These are phyloP conservation scores for Dendrobium catenatum DNA, from an alignment of 106 monocot species.

Conservation along the genomic window DNA sequence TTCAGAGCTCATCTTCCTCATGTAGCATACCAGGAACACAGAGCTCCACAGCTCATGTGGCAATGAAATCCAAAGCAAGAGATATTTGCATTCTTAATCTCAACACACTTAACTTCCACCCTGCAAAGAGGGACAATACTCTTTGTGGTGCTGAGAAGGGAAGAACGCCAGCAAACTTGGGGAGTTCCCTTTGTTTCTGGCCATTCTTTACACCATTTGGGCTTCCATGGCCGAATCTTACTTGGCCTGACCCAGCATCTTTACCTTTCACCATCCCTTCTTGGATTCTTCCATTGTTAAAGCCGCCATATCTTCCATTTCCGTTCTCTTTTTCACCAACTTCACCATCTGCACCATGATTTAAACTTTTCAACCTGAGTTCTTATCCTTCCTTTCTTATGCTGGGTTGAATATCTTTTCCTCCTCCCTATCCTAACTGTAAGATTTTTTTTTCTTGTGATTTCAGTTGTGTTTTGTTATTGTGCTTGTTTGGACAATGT, in stretches of 20 bases:
- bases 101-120: slow-evolving; percentile 70
- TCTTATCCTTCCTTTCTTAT: background rate
- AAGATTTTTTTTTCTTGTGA: too few species aligned
- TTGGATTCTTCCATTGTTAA: slow-evolving; percentile 2
- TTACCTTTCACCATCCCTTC: slow-evolving; percentile 9
- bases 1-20: slow-evolving; percentile 43
- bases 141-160: slow-evolving; percentile 28
- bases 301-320: background rate
- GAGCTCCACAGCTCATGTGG: slow-evolving; percentile 62
- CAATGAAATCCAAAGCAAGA: slow-evolving; percentile 26
- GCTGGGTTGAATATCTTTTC: background rate
- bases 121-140: slow-evolving; percentile 28
- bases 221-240: slow-evolving; percentile 27
- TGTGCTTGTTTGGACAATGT: slow-evolving; percentile 1
- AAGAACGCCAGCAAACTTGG: background rate
- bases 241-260: background rate
- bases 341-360: slow-evolving; percentile 1
- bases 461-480: background rate
- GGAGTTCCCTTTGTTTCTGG: slow-evolving; percentile 63
- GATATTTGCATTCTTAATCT: slow-evolving; percentile 66
- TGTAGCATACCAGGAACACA: slow-evolving; percentile 51
- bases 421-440: too few species aligned
- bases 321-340: slow-evolving; percentile 2
- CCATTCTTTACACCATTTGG: slow-evolving; percentile 47
- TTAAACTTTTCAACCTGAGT: background rate